A percentile compares a stretch with the other conserved stretches of the same genome.
Conservation (phyloP, 169 alveolate species). For the Plasmodium billcollinsi region DNA sequence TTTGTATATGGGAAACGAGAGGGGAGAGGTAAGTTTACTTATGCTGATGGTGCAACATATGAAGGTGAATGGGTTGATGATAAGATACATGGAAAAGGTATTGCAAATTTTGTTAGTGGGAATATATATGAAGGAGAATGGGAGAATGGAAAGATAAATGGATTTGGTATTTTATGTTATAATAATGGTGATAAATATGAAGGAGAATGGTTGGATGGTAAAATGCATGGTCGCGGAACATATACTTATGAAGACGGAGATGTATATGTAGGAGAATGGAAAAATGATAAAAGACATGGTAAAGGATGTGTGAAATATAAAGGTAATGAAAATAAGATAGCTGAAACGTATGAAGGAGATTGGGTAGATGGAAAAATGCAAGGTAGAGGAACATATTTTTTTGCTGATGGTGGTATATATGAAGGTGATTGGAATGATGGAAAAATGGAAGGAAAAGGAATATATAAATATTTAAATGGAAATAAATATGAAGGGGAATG, state of each 20-base stretch:
- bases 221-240: constrained; percentile 95
- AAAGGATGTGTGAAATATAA: constrained; percentile 93
- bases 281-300: constrained; percentile 95
- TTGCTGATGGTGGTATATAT: constrained; percentile 95
- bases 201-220: constrained; percentile 97
- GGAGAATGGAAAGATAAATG: constrained; percentile 95
- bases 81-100: constrained; percentile 94
- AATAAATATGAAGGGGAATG: constrained; percentile 96
- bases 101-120: constrained; percentile 92
- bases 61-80: constrained; percentile 97
- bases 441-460: constrained; percentile 95
- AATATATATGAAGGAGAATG: constrained; percentile 91
- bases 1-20: constrained; percentile 95
- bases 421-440: constrained; percentile 98
- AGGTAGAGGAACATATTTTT: constrained; percentile 94
- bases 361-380: constrained; percentile 95
- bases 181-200: constrained; percentile 95
- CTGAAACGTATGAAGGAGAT: constrained; percentile 94
- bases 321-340: constrained; percentile 80
- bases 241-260: constrained; percentile 95
- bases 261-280: constrained; percentile 95
- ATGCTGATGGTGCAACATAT: constrained; percentile 95
- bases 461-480: constrained; percentile 92
- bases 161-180: constrained; percentile 92
- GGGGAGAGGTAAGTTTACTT: constrained; percentile 94